Evolutionary conservation across 805 yeast species (phyloP).

Genomic region (Myxozyma sirexii): DNA sequence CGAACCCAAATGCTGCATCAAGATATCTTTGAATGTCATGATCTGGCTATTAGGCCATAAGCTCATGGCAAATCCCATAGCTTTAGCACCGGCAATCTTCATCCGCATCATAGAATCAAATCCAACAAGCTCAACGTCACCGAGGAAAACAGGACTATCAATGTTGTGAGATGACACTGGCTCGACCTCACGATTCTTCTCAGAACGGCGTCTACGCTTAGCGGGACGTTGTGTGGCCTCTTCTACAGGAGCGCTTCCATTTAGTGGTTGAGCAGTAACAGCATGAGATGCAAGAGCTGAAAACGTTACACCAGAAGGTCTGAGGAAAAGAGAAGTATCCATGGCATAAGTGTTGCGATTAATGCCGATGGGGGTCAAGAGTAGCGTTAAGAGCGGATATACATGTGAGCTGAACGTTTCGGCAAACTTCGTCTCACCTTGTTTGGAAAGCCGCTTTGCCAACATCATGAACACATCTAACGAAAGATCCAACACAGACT

Average conservation of each 20-base stretch:
- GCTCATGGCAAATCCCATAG: constrained; percentile 60
- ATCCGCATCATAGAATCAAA: constrained; percentile 71
- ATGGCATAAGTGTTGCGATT: constrained; percentile 85
- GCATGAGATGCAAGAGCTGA: constrained; percentile 18
- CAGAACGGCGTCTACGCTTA: constrained; percentile 29
- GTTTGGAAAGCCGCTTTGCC: constrained; percentile 12
- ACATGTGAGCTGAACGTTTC: constrained; percentile 58
- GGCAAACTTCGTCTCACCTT: constrained; percentile 46
- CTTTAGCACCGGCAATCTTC: constrained; percentile 72
- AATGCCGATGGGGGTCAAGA: constrained; percentile 94
- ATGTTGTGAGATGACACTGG: constrained; percentile 60
- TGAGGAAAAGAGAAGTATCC: constrained; percentile 71
- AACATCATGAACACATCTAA: constrained; percentile 24
- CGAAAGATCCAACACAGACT: constrained; percentile 25
- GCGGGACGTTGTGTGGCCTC: constrained; percentile 11
- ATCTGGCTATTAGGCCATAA: constrained; percentile 29
- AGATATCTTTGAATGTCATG: constrained; percentile 19
- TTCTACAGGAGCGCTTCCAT: constrained; percentile 9
- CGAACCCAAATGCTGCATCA: constrained; percentile 15
- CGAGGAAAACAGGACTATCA: constrained; percentile 88
- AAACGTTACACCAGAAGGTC: constrained; percentile 69
- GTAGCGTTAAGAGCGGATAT: constrained; percentile 57
- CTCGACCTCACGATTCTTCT: constrained; percentile 11
- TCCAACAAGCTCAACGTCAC: constrained; percentile 88
- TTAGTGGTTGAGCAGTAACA: neutral